Evolutionary conservation across 768 basidiomycete species (phyloP).

Genomic region (Lyophyllum semitale): DNA sequence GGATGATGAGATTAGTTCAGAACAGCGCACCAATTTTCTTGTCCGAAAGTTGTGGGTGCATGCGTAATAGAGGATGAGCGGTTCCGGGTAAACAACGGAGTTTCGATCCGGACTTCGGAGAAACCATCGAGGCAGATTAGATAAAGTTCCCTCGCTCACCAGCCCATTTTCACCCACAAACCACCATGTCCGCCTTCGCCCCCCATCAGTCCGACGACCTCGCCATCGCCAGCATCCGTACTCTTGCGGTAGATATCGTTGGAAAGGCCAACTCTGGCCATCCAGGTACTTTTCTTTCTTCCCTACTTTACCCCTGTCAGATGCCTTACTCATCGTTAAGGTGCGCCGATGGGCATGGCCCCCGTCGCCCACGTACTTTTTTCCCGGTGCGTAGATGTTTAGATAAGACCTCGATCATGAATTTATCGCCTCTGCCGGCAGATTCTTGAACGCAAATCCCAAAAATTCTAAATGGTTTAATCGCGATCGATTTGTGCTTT

Average conservation of each 20-base stretch:
- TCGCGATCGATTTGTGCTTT: constrained; percentile 95
- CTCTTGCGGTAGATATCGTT: constrained; percentile 75
- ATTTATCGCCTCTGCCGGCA: constrained; percentile 23
- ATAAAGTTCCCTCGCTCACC: constrained; percentile 17
- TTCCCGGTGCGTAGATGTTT: constrained; percentile 50
- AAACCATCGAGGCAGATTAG: constrained; percentile 16
- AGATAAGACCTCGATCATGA: not conserved
- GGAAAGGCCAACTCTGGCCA: constrained; percentile 93
- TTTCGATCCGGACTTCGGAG: constrained; percentile 7
- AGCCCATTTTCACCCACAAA: constrained; percentile 21
- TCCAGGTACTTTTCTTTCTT: constrained; percentile 56
- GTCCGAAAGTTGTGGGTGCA: constrained; percentile 77
- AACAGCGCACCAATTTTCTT: constrained; percentile 51
- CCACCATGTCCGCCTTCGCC: constrained; percentile 44
- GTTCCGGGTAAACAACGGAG: not conserved
- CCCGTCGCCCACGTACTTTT: constrained; percentile 82
- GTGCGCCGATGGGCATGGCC: constrained; percentile 94
- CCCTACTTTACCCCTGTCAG: constrained; percentile 16
- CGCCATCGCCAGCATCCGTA: constrained; percentile 73
- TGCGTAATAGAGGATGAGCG: constrained; percentile 22
- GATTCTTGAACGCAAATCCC: constrained; percentile 88
- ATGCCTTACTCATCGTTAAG: constrained; percentile 33
- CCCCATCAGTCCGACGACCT: constrained; percentile 50
- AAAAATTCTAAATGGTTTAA: constrained; percentile 92
- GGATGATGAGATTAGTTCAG: constrained; percentile 4